phyloP scores from a whole-genome alignment of 2,329 filamentous ascomycete genomes.

The Moelleriella libera region DNA sequence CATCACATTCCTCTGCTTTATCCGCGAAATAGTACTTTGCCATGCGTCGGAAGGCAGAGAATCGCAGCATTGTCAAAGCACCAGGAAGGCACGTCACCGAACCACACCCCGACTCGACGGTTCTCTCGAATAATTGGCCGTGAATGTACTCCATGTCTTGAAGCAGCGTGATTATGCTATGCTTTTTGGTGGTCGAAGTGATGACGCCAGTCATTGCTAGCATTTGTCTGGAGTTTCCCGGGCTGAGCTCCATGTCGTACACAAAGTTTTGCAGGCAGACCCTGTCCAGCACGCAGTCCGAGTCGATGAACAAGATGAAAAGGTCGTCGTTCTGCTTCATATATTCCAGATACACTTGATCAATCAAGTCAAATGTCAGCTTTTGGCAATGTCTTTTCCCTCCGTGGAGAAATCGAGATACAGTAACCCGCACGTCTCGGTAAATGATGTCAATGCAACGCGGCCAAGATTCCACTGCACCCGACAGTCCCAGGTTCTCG shows the following conservation, averaged over 20 bases:
- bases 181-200: constrained; percentile 79
- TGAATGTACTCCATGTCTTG: constrained; percentile 99
- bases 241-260: constrained; percentile 96
- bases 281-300: constrained; percentile 84
- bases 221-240: constrained; percentile 84
- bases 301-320: constrained; percentile 95
- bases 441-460: constrained; percentile 85
- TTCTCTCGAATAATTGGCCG: constrained; percentile 89
- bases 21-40: constrained; percentile 98
- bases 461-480: constrained; percentile 65
- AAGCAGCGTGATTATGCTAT: constrained; percentile 78
- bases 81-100: constrained; percentile 90
- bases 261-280: constrained; percentile 95
- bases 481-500: constrained; percentile 67
- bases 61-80: constrained; percentile 87
- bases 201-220: constrained; percentile 96
- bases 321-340: constrained; percentile 78
- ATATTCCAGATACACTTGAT: constrained; percentile 82
- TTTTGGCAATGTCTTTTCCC: constrained; percentile 94
- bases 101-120: constrained; percentile 87
- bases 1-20: constrained; percentile 87
- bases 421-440: constrained; percentile 67
- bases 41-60: constrained; percentile 93
- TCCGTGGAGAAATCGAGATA: constrained; percentile 85
- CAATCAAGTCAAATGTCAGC: constrained; percentile 80